These are phyloP conservation scores for Alternaria gansuensis DNA, from an alignment of 2,329 filamentous ascomycete species.

Conservation along the genomic window DNA sequence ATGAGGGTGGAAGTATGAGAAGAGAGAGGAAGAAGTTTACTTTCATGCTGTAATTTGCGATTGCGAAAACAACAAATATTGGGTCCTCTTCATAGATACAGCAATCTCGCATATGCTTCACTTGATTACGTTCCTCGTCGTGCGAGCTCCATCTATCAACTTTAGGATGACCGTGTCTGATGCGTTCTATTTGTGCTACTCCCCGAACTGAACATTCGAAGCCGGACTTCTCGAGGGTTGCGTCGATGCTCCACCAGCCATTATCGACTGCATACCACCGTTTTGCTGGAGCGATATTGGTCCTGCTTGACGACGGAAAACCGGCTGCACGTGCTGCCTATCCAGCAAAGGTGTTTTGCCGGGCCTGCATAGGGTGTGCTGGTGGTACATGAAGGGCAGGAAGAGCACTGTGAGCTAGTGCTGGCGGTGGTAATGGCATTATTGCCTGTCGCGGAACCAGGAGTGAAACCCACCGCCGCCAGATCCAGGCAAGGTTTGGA, in stretches of 20 bases:
- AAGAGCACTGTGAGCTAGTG: accelerated
- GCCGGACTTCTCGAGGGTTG: not conserved
- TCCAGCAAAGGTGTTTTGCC: not conserved
- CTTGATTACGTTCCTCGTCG: not conserved
- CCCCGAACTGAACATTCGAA: not conserved
- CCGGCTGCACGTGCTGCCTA: not conserved
- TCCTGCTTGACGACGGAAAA: not conserved
- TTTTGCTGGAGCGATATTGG: not conserved
- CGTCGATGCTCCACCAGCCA: not conserved
- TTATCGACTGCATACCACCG: not conserved
- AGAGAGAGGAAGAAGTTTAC: constrained; percentile 34
- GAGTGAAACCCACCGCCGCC: accelerated
- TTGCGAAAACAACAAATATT: not conserved
- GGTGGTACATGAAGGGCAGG: not conserved
- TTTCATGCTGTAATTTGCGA: constrained; percentile 40
- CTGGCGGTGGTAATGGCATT: accelerated
- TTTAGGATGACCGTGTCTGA: not conserved
- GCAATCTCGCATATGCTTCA: not conserved
- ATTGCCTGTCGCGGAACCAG: not conserved
- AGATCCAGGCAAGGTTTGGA: not conserved
- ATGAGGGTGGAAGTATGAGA: constrained; percentile 30
- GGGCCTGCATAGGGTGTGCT: not conserved
- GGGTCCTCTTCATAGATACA: too few relatives aligned
- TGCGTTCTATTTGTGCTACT: not conserved
- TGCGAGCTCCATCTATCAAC: not conserved